These are phyloP conservation scores for Backusella luteola DNA, from an alignment of 192 early-diverging fungal species.

Conservation along the genomic window DNA sequence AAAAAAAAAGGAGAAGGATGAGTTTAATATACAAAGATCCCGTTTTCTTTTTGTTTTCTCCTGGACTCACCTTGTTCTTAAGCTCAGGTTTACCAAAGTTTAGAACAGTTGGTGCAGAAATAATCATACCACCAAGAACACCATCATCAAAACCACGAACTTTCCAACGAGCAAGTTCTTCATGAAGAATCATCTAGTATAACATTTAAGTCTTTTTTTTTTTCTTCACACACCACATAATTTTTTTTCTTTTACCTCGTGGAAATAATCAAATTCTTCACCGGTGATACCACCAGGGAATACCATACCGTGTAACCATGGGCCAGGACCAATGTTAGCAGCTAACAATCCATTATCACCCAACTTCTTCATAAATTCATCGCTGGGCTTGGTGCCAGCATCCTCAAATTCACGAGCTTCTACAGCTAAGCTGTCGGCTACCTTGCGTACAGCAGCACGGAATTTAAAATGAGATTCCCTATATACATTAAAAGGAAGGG, in stretches of 20 bases:
- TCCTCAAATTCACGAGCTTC: constrained; percentile 75
- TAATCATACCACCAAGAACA: constrained; percentile 66
- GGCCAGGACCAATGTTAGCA: constrained; percentile 57
- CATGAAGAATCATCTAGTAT: constrained; percentile 45
- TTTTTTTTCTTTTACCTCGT: constrained; percentile 41
- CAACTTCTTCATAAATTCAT: constrained; percentile 67
- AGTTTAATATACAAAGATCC: too few relatives aligned
- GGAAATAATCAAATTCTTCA: constrained; percentile 71
- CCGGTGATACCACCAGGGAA: constrained; percentile 55
- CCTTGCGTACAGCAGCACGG: constrained; percentile 59
- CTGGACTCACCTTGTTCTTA: constrained; percentile 40
- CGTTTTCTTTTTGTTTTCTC: too few relatives aligned
- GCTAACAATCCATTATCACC: constrained; percentile 68
- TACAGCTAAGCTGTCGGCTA: constrained; percentile 72
- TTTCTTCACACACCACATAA: background rate
- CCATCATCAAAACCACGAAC: constrained; percentile 74
- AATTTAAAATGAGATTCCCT: constrained; percentile 69
- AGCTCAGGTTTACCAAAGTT: constrained; percentile 70
- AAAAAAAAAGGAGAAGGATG: too few relatives aligned
- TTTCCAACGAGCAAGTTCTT: constrained; percentile 75
- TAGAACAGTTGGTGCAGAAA: constrained; percentile 75
- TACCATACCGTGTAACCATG: constrained; percentile 22
- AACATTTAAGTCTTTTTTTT: background rate
- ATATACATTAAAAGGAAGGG: background rate
- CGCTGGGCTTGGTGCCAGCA: constrained; percentile 64